Percentiles rank a stretch among this genome's conserved stretches.
Conservation (phyloP, 2,329 filamentous ascomycete species). For the Sphaerulina vaccinii region DNA sequence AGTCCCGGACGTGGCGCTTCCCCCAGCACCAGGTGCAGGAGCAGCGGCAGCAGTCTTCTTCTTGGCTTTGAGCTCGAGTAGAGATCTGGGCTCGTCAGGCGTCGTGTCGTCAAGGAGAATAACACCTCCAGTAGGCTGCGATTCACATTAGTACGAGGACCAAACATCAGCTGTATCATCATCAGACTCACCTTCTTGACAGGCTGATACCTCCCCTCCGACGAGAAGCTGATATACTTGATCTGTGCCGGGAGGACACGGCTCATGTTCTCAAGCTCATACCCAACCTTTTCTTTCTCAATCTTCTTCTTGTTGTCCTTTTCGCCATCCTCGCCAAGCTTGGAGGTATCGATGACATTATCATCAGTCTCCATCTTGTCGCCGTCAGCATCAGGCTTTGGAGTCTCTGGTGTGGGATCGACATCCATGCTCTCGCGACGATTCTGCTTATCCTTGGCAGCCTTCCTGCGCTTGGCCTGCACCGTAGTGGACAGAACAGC, state of each 20-base stretch:
- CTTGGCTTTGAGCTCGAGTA: constrained; percentile 90
- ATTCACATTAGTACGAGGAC: constrained; percentile 45
- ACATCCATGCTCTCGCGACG: constrained; percentile 94
- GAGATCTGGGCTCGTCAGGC: constrained; percentile 72
- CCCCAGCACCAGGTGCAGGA: constrained; percentile 38
- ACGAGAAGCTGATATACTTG: constrained; percentile 91
- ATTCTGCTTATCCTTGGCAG: constrained; percentile 89
- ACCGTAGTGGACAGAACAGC: constrained; percentile 95
- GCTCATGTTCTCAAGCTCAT: constrained; percentile 95
- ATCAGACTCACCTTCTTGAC: constrained; percentile 72
- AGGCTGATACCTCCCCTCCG: constrained; percentile 80
- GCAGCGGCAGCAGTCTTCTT: constrained; percentile 58
- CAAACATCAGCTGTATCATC: background rate
- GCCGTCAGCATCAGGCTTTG: constrained; percentile 57
- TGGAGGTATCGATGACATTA: constrained; percentile 40
- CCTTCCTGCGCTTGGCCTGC: constrained; percentile 90
- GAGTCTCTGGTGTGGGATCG: constrained; percentile 73
- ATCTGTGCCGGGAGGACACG: constrained; percentile 88
- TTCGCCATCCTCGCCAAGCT: constrained; percentile 49
- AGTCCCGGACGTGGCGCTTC: constrained; percentile 20
- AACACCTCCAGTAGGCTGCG: constrained; percentile 85
- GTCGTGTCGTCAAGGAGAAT: constrained; percentile 85
- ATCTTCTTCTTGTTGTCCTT: constrained; percentile 78
- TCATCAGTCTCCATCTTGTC: constrained; percentile 83
- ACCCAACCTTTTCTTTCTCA: constrained; percentile 95